A percentile compares a stretch with the other conserved stretches of the same genome.
phyloP scores from a whole-genome alignment of 2,329 filamentous ascomycete species.

The Fusarium oligoseptatum region DNA sequence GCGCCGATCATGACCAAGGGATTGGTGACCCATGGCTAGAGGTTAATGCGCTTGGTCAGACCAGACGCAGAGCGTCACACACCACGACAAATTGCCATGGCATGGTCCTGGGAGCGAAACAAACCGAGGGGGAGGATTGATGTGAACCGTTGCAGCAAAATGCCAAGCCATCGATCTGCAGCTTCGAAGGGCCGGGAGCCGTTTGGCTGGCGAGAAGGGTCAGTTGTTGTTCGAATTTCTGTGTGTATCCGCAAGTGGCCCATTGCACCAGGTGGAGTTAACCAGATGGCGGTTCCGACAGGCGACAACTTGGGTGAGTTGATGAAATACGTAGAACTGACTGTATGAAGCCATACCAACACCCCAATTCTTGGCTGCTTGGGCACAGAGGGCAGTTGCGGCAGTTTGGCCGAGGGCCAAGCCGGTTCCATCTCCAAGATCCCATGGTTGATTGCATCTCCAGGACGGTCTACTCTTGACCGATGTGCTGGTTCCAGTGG shows the following conservation, averaged over 20 bases:
- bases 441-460: slow-evolving; percentile 49
- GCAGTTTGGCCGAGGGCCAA: slow-evolving; percentile 40
- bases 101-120: slow-evolving; percentile 57
- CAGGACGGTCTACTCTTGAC: slow-evolving; percentile 58
- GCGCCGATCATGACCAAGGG: slow-evolving; percentile 62
- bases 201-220: slow-evolving; percentile 54
- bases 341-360: slow-evolving; percentile 62
- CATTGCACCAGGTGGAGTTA: slow-evolving; percentile 49
- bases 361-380: slow-evolving; percentile 56
- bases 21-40: slow-evolving; percentile 56
- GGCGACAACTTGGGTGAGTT: slow-evolving; percentile 47
- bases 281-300: slow-evolving; percentile 59
- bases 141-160: slow-evolving; percentile 34
- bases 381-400: slow-evolving; percentile 25
- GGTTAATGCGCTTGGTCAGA: slow-evolving; percentile 71
- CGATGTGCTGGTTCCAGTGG: slow-evolving; percentile 74
- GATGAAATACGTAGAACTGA: slow-evolving; percentile 58
- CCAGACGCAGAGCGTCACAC: slow-evolving; percentile 62
- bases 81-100: slow-evolving; percentile 56
- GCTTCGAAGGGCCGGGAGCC: slow-evolving; percentile 59
- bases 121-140: slow-evolving; percentile 41
- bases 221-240: slow-evolving; percentile 58
- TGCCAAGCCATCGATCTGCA: slow-evolving; percentile 35
- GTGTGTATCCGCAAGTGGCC: slow-evolving; percentile 59
- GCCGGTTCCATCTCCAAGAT: slow-evolving; percentile 39